A percentile compares a stretch with the other conserved stretches of the same genome.
These are phyloP conservation scores for Phoenix roebelenii DNA, from an alignment of 176 grass and related monocot genomes.

Conservation along the genomic window DNA sequence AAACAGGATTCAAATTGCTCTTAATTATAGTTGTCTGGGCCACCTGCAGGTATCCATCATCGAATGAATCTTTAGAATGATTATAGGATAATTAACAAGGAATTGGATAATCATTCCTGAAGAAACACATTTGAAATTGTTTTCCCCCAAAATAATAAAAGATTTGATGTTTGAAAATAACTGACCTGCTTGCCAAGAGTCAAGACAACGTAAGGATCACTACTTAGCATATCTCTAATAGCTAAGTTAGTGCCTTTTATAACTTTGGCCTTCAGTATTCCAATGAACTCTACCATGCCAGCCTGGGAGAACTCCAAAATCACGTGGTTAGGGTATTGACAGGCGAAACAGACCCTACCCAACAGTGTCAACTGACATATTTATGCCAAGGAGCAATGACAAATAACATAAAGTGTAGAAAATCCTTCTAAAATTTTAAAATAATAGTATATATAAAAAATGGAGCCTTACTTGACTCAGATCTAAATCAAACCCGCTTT, in stretches of 20 bases:
- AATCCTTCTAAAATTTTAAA: too few relatives aligned
- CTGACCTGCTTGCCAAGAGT: slow-evolving; percentile 68
- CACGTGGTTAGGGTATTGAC: too few relatives aligned
- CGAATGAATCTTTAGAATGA: slow-evolving; percentile 1
- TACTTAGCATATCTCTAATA: slow-evolving; percentile 61
- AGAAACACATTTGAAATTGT: too few relatives aligned
- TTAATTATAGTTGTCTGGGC: slow-evolving; percentile 49
- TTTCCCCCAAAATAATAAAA: background rate
- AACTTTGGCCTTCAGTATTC: slow-evolving; percentile 63
- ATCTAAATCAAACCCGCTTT: slow-evolving; percentile 15
- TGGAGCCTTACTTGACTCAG: slow-evolving; percentile 38
- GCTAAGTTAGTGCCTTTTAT: slow-evolving; percentile 65
- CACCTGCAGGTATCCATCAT: slow-evolving; percentile 28
- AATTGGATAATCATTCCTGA: too few relatives aligned
- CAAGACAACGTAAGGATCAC: slow-evolving; percentile 61
- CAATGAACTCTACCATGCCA: slow-evolving; percentile 53
- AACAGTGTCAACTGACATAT: too few relatives aligned
- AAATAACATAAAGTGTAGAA: too few relatives aligned
- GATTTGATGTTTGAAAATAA: background rate
- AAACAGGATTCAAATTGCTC: slow-evolving; percentile 66
- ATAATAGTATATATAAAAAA: background rate
- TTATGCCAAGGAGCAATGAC: too few relatives aligned
- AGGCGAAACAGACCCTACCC: too few relatives aligned
- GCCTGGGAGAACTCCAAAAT: slow-evolving; percentile 23
- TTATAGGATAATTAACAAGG: too few relatives aligned